These are phyloP conservation scores for Babesia bovis DNA, from an alignment of 169 alveolate species.

Conservation along the genomic window DNA sequence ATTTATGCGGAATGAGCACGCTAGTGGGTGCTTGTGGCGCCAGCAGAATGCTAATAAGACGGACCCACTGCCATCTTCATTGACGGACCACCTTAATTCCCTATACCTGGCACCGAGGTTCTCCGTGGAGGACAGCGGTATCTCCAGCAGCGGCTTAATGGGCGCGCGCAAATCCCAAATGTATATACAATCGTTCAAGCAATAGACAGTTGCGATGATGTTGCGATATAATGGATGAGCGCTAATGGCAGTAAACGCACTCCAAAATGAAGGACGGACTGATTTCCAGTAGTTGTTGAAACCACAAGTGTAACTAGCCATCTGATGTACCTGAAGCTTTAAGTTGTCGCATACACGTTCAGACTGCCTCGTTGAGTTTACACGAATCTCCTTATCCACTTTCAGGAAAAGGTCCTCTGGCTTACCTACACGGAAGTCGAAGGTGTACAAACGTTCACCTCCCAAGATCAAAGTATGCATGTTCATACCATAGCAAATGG, in stretches of 20 bases:
- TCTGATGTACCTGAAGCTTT: neutral
- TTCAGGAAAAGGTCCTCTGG: constrained; percentile 36
- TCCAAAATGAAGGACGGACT: constrained; percentile 35
- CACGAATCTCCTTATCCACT: neutral
- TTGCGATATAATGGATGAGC: constrained; percentile 64
- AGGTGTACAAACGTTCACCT: constrained; percentile 44
- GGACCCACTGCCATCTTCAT: constrained; percentile 11
- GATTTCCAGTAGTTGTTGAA: constrained; percentile 40
- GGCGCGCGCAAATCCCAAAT: constrained; percentile 75
- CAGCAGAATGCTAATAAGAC: constrained; percentile 50
- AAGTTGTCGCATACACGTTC: constrained; percentile 35
- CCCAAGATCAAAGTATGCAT: constrained; percentile 64
- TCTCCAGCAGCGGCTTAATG: constrained; percentile 66
- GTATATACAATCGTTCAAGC: constrained; percentile 62
- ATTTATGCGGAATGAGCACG: constrained; percentile 25
- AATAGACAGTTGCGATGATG: constrained; percentile 68
- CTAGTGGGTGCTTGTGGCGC: constrained; percentile 33
- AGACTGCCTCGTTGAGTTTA: constrained; percentile 50
- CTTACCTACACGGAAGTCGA: constrained; percentile 54
- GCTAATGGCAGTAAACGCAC: constrained; percentile 71
- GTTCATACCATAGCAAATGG: constrained; percentile 47
- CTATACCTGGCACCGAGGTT: constrained; percentile 65
- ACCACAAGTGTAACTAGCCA: constrained; percentile 43
- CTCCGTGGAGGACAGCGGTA: constrained; percentile 73
- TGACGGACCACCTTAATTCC: constrained; percentile 66